Percentiles rank a stretch among this genome's conserved stretches.
Conservation (phyloP, 495 filamentous ascomycete genomes). For the Penicillium fimorum region DNA sequence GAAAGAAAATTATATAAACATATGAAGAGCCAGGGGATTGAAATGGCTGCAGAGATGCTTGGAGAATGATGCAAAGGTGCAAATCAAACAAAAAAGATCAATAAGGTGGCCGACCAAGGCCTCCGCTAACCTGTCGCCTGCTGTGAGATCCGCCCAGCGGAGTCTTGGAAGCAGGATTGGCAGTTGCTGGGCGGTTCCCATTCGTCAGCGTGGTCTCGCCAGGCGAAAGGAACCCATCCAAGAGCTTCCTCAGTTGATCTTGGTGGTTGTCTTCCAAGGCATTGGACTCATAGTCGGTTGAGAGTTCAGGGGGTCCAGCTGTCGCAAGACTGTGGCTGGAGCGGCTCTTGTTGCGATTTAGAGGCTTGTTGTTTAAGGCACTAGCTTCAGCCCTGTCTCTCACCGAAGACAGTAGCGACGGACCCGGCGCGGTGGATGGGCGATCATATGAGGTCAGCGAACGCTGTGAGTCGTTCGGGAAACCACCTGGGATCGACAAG, state of each 20-base stretch:
- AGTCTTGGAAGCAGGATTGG: constrained; percentile 14
- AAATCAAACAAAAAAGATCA: constrained; percentile 26
- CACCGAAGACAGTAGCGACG: constrained; percentile 22
- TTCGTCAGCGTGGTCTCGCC: constrained; percentile 17
- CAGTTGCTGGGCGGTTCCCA: constrained; percentile 18
- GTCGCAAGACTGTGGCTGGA: constrained; percentile 36
- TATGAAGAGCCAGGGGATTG: constrained; percentile 17
- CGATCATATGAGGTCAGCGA: constrained; percentile 34
- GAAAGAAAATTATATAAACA: constrained; percentile 18
- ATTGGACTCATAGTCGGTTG: constrained; percentile 13
- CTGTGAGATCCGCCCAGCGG: constrained; percentile 17
- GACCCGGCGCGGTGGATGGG: constrained; percentile 39
- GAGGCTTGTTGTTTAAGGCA: constrained; percentile 22
- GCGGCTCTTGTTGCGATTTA: constrained; percentile 39
- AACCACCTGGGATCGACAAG: constrained; percentile 39
- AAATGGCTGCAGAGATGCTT: constrained; percentile 8
- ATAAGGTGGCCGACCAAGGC: constrained; percentile 47
- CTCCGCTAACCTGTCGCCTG: constrained; percentile 31
- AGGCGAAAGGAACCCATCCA: constrained; percentile 41
- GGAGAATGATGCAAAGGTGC: constrained; percentile 12
- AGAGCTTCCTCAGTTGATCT: constrained; percentile 38
- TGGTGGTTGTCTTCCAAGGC: constrained; percentile 23
- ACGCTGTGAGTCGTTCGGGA: constrained; percentile 40
- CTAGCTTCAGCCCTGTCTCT: constrained; percentile 25
- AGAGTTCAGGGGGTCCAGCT: constrained; percentile 19